Conservation (phyloP, 352 stramenopile genomes). For the Pythium biforme region DNA sequence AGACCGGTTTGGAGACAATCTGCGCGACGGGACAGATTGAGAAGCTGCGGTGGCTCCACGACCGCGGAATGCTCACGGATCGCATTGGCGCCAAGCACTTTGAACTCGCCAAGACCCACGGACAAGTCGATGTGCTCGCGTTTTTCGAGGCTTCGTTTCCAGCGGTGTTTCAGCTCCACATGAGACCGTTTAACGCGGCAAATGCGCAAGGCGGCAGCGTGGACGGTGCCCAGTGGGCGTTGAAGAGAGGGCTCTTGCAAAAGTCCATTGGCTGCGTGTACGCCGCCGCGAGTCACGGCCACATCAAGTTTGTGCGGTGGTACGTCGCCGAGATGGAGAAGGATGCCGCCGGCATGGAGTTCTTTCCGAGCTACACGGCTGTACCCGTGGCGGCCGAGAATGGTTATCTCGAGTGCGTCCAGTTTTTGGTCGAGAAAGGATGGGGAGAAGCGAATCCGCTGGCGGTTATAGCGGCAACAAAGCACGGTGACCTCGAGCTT, state of each 20-base stretch:
- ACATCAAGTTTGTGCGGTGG: slow-evolving; percentile 10
- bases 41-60: not conserved
- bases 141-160: not conserved
- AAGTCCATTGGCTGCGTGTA: not conserved
- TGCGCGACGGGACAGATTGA: no score
- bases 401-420: not conserved
- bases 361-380: not conserved
- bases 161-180: not conserved
- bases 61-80: not conserved
- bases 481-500: not conserved
- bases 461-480: not conserved
- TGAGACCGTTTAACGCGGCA: not conserved
- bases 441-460: not conserved
- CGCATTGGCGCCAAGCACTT: not conserved
- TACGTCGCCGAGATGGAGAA: not conserved
- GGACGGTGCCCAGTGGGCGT: slow-evolving; percentile 1
- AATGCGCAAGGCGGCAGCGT: slow-evolving; percentile 4
- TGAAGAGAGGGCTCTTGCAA: not conserved
- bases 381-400: not conserved
- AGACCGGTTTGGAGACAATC: no score
- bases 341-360: not conserved
- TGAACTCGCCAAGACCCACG: not conserved
- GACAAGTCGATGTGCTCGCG: not conserved
- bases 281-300: not conserved
- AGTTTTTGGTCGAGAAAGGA: slow-evolving; percentile 5